Base-by-base conservation (phyloP, 31 red algal species). In the Porphyra umbilicalis region DNA sequence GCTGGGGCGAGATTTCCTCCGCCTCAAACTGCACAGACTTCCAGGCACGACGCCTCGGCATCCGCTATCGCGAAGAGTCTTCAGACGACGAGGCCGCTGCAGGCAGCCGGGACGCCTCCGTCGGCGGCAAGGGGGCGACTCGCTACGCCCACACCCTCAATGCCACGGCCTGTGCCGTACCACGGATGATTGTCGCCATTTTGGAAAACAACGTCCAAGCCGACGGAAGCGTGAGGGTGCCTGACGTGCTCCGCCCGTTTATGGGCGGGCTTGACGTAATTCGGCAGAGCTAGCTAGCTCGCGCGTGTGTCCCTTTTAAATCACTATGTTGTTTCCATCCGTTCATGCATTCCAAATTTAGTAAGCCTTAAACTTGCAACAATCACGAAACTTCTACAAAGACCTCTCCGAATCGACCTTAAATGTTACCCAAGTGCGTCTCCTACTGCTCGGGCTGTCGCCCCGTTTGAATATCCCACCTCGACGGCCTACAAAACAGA, bases 11-110 rank as follows among this genome's bases (percentile, higher is more conserved):
- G 76, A 93, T 99, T 81, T 90, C 86, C 42, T 93, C 89, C 33
- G 89, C 90, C 14, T 90, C 85, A 35, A 96, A 99, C 78, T 99
- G 91, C 86, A 95, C 90, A 4, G 97, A 99, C 79, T 99, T 94
- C 79, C 97, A 99, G 82, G 94, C 97, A 33, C 85, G 97, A 31
- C 82, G 97, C 75, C 80, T 97, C 33, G 91, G 90, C 76, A 94
- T 97, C 81, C 85, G 94, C 36, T 99, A 96, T 79, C 75, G 87
- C 10, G 89, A 94, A 35, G 84, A 71, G 57, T 18, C 30, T 18
- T 18, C 57, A 2, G 57, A 71, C 25, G 57, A 18, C 4, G 57
- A 71, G 25, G 13, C 57, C 25, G 57, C 25, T 29, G 8, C 25
- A 6, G 11, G 57, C 57, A 25, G 57, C 57, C 25, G 57, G 25